Percentiles rank a stretch among this genome's conserved stretches.
These are phyloP conservation scores for Trametes sanguinea DNA, from an alignment of 768 basidiomycete genomes.

Conservation along the genomic window DNA sequence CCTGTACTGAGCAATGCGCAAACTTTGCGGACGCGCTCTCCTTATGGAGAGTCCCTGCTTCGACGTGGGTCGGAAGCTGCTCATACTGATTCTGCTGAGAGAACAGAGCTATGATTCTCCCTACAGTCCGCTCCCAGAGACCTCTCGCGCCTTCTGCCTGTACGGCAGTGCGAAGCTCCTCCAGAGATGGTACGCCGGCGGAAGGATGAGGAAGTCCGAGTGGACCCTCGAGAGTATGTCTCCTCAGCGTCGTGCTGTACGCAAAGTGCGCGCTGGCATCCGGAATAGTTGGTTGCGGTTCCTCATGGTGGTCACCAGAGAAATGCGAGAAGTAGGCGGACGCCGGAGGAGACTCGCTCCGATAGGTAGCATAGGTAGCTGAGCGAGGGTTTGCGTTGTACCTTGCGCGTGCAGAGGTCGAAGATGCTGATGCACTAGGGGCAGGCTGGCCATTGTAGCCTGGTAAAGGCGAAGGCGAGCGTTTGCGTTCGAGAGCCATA, in stretches of 20 bases:
- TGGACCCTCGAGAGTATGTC: conserved; percentile 58
- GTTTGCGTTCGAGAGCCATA: conserved; percentile 26
- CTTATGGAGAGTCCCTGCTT: conserved; percentile 24
- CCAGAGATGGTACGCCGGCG: conserved; percentile 40
- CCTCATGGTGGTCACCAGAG: conserved; percentile 47
- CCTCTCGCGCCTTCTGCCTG: conserved; percentile 33
- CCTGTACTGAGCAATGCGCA: conserved; percentile 66
- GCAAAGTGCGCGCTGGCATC: conserved; percentile 77
- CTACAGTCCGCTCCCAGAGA: conserved; percentile 49
- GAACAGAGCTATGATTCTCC: conserved; percentile 24
- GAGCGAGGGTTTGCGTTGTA: conserved; percentile 8
- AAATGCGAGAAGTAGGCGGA: conserved; percentile 76
- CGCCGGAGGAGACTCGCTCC: conserved; percentile 68
- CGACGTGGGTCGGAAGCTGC: conserved; percentile 33
- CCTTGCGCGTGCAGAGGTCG: conserved; percentile 5
- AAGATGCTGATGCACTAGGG: conserved; percentile 4
- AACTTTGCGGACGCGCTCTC: conserved; percentile 68
- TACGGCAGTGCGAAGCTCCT: conserved; percentile 31
- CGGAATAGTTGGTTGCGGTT: conserved; percentile 54
- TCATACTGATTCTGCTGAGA: conserved; percentile 24
- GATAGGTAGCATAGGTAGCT: conserved; percentile 14
- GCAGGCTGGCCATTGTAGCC: conserved; percentile 6
- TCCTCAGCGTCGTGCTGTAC: conserved; percentile 76
- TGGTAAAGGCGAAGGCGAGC: conserved; percentile 9
- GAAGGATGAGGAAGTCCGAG: conserved; percentile 45